Evolutionary conservation across 495 filamentous ascomycete genomes (phyloP).

Genomic region (Neurospora sp.): DNA sequence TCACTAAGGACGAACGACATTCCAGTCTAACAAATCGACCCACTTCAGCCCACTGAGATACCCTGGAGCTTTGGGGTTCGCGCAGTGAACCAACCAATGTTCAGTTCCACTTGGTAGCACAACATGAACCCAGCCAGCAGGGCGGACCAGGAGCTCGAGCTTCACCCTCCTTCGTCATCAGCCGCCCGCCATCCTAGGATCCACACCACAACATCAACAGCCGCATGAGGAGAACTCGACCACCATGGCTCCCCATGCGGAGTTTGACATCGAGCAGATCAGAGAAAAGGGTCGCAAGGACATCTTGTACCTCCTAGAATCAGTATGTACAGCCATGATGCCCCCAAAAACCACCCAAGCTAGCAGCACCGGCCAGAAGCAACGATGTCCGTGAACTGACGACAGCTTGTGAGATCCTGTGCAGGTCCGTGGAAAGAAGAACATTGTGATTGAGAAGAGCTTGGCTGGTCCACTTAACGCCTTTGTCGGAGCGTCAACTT

Average conservation of each 20-base stretch:
- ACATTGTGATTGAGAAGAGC: conserved; percentile 83
- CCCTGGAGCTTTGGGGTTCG: not conserved
- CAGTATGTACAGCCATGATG: conserved; percentile 58
- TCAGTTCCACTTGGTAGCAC: not conserved
- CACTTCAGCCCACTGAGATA: not conserved
- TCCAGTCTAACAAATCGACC: not conserved
- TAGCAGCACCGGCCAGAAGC: not conserved
- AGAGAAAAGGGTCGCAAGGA: conserved; percentile 77
- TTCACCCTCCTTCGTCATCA: conserved; percentile 3
- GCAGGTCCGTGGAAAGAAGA: conserved; percentile 96
- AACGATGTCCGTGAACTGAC: conserved; percentile 16
- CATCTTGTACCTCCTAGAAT: conserved; percentile 76
- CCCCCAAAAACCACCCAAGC: not conserved
- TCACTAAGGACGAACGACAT: not conserved
- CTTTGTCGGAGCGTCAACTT: conserved; percentile 81
- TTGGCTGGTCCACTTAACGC: conserved; percentile 83
- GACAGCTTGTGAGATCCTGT: conserved; percentile 9
- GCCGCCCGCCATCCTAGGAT: conserved; percentile 1
- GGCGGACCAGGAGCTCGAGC: not conserved
- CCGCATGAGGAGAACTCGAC: conserved; percentile 36
- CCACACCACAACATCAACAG: conserved; percentile 7
- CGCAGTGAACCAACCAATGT: not conserved
- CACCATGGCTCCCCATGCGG: conserved; percentile 56
- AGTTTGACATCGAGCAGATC: conserved; percentile 71
- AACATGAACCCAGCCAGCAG: not conserved